Conservation (phyloP, 306 rosid genomes). For the Arachis stenosperma region DNA sequence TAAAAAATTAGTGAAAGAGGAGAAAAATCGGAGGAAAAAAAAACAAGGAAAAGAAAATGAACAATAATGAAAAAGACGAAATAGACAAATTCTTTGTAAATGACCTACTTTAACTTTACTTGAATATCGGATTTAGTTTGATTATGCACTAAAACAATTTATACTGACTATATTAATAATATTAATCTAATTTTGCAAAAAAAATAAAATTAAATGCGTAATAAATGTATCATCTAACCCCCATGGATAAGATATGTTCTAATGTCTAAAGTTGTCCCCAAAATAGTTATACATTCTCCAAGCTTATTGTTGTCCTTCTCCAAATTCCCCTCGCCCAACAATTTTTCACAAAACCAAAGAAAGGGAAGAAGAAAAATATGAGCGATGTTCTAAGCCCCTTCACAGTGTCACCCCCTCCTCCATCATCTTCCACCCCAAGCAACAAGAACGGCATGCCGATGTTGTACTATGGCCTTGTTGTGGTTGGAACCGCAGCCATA, state of each 20-base stretch:
- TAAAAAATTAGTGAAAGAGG: too few species aligned
- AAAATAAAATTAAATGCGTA: neutral
- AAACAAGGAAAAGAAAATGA: too few species aligned
- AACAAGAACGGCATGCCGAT: slow-evolving; percentile 52
- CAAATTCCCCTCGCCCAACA: neutral
- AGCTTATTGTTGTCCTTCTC: neutral
- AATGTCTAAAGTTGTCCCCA: neutral
- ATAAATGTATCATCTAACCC: slow-evolving; percentile 10
- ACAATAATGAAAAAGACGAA: too few species aligned
- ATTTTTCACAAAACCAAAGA: slow-evolving; percentile 5
- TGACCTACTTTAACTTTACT: too few species aligned
- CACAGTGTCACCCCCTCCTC: slow-evolving; percentile 39
- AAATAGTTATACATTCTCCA: neutral
- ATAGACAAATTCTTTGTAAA: too few species aligned
- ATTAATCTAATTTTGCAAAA: slow-evolving; percentile 24
- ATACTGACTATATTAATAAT: neutral
- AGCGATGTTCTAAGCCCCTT: slow-evolving; percentile 37
- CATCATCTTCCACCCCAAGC: slow-evolving; percentile 29
- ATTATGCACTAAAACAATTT: too few species aligned
- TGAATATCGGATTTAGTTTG: too few species aligned
- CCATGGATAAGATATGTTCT: slow-evolving; percentile 9
- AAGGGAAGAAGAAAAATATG: slow-evolving; percentile 10
- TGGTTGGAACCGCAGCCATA: slow-evolving; percentile 62
- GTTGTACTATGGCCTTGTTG: slow-evolving; percentile 73
- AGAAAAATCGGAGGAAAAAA: too few species aligned